Percentiles rank a stretch among this genome's conserved stretches.
Evolutionary conservation across 306 rosid genomes (phyloP).

Genomic region (Sophora flavescens): DNA sequence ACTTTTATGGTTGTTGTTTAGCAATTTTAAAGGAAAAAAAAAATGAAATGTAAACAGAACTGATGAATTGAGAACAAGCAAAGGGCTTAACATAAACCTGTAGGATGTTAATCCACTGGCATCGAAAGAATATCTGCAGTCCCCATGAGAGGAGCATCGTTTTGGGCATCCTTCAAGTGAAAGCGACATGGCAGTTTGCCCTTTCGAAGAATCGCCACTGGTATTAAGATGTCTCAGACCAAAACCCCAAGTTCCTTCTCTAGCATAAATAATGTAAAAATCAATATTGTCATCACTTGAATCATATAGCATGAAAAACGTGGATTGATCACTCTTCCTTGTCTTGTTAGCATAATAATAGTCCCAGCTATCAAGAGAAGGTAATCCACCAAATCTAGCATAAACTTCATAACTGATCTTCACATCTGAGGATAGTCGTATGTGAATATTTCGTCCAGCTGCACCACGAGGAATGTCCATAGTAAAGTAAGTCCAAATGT

Average conservation of each 20-base stretch:
- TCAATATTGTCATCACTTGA: slow-evolving; percentile 73
- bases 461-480: slow-evolving; percentile 88
- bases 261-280: slow-evolving; percentile 77
- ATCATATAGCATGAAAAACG: slow-evolving; percentile 77
- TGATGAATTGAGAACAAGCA: slow-evolving; percentile 11
- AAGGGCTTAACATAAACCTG: slow-evolving; percentile 68
- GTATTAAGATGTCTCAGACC: slow-evolving; percentile 71
- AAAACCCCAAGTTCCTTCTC: slow-evolving; percentile 96
- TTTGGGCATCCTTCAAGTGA: slow-evolving; percentile 95
- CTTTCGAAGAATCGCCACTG: slow-evolving; percentile 49
- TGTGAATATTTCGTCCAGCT: slow-evolving; percentile 85
- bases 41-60: slow-evolving; percentile 33
- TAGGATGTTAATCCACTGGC: slow-evolving; percentile 82
- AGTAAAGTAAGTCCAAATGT: slow-evolving; percentile 80
- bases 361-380: slow-evolving; percentile 80
- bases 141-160: slow-evolving; percentile 84
- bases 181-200: slow-evolving; percentile 76
- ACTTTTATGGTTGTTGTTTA: neutral
- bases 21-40: slow-evolving; percentile 23
- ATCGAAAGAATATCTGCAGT: slow-evolving; percentile 72
- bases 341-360: slow-evolving; percentile 86
- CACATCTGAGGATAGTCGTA: slow-evolving; percentile 63
- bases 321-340: slow-evolving; percentile 70
- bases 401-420: slow-evolving; percentile 75
- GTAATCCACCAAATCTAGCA: slow-evolving; percentile 91